These are phyloP conservation scores for Ganoderma lingzhi DNA, from an alignment of 1,284 basidiomycete species.

Conservation along the genomic window DNA sequence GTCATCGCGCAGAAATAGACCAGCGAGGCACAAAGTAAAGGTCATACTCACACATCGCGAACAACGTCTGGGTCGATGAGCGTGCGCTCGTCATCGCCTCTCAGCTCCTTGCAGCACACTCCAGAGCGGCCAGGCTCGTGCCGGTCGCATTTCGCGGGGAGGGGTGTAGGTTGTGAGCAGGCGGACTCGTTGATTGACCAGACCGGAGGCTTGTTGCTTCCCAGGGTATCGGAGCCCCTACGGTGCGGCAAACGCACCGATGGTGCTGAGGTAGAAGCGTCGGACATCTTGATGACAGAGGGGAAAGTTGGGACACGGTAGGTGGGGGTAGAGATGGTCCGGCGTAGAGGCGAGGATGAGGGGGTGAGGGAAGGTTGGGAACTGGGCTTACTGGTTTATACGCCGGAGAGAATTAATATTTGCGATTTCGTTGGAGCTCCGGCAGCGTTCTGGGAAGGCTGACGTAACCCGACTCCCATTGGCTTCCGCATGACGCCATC, in stretches of 20 bases:
- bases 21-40: background rate
- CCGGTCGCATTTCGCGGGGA: conserved; percentile 67
- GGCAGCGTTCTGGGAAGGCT: conserved; percentile 11
- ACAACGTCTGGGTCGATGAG: conserved; percentile 88
- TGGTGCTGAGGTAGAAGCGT: conserved; percentile 33
- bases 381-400: background rate
- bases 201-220: conserved; percentile 56
- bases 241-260: conserved; percentile 46
- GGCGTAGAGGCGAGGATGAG: conserved; percentile 11
- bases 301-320: background rate
- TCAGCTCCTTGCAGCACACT: conserved; percentile 86
- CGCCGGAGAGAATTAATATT: background rate
- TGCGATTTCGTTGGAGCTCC: conserved; percentile 22
- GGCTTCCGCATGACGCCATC: conserved; percentile 3
- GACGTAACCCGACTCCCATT: conserved; percentile 29
- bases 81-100: conserved; percentile 76
- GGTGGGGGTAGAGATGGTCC: background rate
- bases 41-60: conserved; percentile 74
- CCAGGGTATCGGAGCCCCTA: conserved; percentile 30
- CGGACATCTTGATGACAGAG: conserved; percentile 19
- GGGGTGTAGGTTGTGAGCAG: conserved; percentile 50
- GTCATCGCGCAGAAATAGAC: background rate
- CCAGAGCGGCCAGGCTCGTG: conserved; percentile 60
- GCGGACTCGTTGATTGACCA: conserved; percentile 62
- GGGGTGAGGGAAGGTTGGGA: background rate